Evolutionary conservation across 305 asterid genomes (phyloP).

Genomic region (Striga hermonthica): DNA sequence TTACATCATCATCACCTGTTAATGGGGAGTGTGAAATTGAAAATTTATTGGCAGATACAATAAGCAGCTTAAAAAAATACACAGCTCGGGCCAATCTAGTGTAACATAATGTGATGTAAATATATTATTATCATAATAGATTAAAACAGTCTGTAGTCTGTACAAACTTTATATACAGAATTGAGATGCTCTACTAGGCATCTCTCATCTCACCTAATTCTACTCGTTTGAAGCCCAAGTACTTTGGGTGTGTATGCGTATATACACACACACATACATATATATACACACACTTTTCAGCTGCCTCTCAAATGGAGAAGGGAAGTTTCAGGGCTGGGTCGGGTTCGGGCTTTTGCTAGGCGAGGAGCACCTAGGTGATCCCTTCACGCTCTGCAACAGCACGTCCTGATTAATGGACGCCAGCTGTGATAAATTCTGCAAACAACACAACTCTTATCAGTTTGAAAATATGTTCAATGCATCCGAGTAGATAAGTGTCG

Average conservation of each 20-base stretch:
- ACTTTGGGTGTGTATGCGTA: neutral
- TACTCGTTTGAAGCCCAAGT: slow-evolving; percentile 2
- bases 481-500: neutral
- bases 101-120: too few relatives aligned
- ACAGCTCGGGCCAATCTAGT: too few relatives aligned
- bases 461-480: slow-evolving; percentile 5
- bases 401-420: slow-evolving; percentile 89
- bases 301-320: neutral
- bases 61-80: too few relatives aligned
- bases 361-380: slow-evolving; percentile 56
- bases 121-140: too few relatives aligned
- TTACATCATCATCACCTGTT: too few relatives aligned
- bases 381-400: slow-evolving; percentile 70
- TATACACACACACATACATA: neutral
- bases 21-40: too few relatives aligned
- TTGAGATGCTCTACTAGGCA: slow-evolving; percentile 18
- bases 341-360: slow-evolving; percentile 46
- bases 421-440: slow-evolving; percentile 88
- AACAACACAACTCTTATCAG: neutral
- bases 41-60: too few relatives aligned
- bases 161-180: slow-evolving; percentile 22
- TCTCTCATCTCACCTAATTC: slow-evolving; percentile 11
- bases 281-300: neutral
- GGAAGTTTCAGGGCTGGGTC: slow-evolving; percentile 31
- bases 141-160: too few relatives aligned